Conservation (phyloP, 1,139 yeast species). For the Candida sp. region DNA sequence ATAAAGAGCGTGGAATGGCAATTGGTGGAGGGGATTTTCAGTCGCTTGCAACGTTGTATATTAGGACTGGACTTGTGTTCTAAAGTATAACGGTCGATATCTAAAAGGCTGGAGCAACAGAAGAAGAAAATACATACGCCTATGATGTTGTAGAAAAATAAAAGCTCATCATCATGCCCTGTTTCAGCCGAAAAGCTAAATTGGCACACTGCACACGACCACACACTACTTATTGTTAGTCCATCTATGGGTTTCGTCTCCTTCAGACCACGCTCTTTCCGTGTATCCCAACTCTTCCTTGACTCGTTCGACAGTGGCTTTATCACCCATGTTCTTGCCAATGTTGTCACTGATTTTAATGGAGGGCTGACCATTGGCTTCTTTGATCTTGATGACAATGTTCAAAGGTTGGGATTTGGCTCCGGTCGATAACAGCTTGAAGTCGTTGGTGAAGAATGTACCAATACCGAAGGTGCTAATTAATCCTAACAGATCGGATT, state of each 20-base stretch:
- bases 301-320: conserved; percentile 67
- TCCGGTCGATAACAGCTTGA: conserved; percentile 34
- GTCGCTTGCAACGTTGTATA: no score
- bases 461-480: conserved; percentile 90
- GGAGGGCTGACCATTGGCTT: conserved; percentile 79
- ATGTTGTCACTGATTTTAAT: conserved; percentile 90
- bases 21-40: no score
- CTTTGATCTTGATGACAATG: conserved; percentile 83
- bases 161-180: conserved; percentile 2
- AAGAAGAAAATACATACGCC: background rate
- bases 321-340: conserved; percentile 95
- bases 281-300: conserved; percentile 76
- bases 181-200: no score
- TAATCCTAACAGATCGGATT: conserved; percentile 70
- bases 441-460: conserved; percentile 84
- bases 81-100: no score
- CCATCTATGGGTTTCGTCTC: conserved; percentile 89
- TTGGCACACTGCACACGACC: no score
- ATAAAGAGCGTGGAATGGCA: background rate
- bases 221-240: background rate
- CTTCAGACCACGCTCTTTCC: conserved; percentile 74
- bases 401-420: conserved; percentile 80
- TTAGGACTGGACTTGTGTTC: no score
- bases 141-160: no score
- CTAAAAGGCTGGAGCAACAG: background rate